Evolutionary conservation across 1,284 basidiomycete genomes (phyloP).

Genomic region (Lentinula novae-zelandiae): DNA sequence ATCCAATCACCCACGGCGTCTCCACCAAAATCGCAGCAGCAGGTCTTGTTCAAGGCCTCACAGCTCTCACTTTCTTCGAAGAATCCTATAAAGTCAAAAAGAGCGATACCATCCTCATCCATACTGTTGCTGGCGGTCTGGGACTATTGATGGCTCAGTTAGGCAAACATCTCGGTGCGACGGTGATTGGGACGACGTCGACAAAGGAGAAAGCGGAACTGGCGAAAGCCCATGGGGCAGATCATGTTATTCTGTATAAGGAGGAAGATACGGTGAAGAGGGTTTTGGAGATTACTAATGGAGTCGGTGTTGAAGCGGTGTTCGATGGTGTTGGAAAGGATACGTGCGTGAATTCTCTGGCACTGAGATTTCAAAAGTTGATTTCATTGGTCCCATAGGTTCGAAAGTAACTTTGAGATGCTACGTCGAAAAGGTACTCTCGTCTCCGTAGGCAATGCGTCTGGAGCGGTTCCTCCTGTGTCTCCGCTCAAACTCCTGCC

Average conservation of each 20-base stretch:
- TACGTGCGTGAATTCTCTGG: constrained; percentile 49
- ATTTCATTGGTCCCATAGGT: constrained; percentile 38
- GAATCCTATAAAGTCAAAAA: constrained; percentile 83
- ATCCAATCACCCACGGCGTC: constrained; percentile 57
- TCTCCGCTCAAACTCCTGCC: constrained; percentile 69
- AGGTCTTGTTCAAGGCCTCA: constrained; percentile 73
- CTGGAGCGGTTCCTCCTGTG: constrained; percentile 75
- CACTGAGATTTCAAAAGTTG: not conserved
- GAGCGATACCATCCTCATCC: constrained; percentile 73
- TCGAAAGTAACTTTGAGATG: constrained; percentile 80
- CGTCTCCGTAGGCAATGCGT: constrained; percentile 91
- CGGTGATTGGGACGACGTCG: constrained; percentile 94
- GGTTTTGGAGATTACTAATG: constrained; percentile 78
- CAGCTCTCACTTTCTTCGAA: constrained; percentile 74
- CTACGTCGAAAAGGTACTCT: constrained; percentile 80
- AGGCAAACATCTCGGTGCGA: constrained; percentile 73
- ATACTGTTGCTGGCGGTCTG: constrained; percentile 85
- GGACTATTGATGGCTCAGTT: constrained; percentile 62
- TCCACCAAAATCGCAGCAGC: constrained; percentile 68
- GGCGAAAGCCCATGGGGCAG: constrained; percentile 80
- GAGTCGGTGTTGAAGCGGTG: constrained; percentile 81
- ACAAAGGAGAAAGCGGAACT: constrained; percentile 80
- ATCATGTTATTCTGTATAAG: constrained; percentile 84
- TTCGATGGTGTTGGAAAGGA: constrained; percentile 96
- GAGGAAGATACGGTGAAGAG: constrained; percentile 67